phyloP scores from a whole-genome alignment of 2,329 filamentous ascomycete genomes.

The Aotearoamyces nothofagi region DNA sequence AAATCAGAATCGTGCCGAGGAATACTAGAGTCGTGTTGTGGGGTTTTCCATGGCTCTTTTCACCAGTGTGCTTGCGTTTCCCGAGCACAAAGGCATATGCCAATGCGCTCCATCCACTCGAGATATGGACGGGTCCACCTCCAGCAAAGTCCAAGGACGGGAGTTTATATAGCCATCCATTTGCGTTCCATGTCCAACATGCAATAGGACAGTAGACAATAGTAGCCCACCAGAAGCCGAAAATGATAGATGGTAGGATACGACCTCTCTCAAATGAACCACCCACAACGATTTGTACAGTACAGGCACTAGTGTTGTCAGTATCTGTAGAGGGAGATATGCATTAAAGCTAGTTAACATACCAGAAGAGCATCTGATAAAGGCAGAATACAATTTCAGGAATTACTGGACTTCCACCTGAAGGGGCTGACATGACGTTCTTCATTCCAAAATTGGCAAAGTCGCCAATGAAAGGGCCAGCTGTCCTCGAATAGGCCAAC shows the following conservation, averaged over 20 bases:
- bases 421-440: conserved; percentile 43
- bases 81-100: conserved; percentile 50
- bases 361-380: conserved; percentile 47
- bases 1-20: conserved; percentile 48
- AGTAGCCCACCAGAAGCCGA: conserved; percentile 47
- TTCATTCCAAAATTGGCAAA: conserved; percentile 45
- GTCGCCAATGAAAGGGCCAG: conserved; percentile 46
- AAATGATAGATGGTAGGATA: conserved; percentile 48
- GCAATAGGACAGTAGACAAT: conserved; percentile 49
- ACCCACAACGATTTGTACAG: conserved; percentile 50
- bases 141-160: conserved; percentile 44
- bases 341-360: conserved; percentile 13
- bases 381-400: conserved; percentile 53
- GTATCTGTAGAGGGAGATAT: neutral
- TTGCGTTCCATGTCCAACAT: conserved; percentile 53
- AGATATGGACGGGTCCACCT: conserved; percentile 48
- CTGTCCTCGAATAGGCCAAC: conserved; percentile 43
- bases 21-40: conserved; percentile 50
- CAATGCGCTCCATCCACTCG: conserved; percentile 44
- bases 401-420: conserved; percentile 36
- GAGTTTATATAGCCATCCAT: conserved; percentile 48
- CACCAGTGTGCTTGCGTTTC: conserved; percentile 33
- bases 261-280: conserved; percentile 44
- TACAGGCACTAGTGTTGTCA: conserved; percentile 32
- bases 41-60: conserved; percentile 34